Percentiles rank a stretch among this genome's conserved stretches.
Conservation (phyloP, 2,329 filamentous ascomycete genomes). For the Fusarium piperis region DNA sequence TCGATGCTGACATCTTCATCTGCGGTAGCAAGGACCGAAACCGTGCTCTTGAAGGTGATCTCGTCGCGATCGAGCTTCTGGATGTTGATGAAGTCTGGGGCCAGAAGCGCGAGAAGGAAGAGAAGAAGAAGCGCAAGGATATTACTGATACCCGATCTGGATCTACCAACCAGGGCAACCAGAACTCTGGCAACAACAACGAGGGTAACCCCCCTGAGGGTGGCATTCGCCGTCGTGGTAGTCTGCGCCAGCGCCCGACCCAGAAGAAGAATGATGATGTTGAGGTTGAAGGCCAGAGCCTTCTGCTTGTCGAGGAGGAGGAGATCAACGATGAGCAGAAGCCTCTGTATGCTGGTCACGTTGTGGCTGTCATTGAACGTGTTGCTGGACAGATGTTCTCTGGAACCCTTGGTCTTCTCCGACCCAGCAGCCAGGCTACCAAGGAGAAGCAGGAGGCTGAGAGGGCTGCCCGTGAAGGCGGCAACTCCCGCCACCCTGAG, state of each 20-base stretch:
- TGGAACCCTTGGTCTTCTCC: constrained; percentile 90
- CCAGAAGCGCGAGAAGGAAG: constrained; percentile 98
- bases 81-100: constrained; percentile 99
- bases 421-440: constrained; percentile 96
- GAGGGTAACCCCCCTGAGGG: constrained; percentile 76
- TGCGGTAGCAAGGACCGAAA: constrained; percentile 99
- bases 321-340: constrained; percentile 99
- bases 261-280: constrained; percentile 99
- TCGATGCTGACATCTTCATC: constrained; percentile 99
- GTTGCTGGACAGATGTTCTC: constrained; percentile 99
- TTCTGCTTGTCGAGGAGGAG: constrained; percentile 96
- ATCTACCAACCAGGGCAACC: constrained; percentile 76
- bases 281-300: constrained; percentile 96
- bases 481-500: constrained; percentile 75
- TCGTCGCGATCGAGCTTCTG: constrained; percentile 94
- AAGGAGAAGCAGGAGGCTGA: constrained; percentile 99
- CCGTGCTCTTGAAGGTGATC: constrained; percentile 92
- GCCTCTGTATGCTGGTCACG: constrained; percentile 94
- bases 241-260: constrained; percentile 93
- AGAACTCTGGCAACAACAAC: constrained; percentile 69
- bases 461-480: constrained; percentile 87
- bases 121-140: constrained; percentile 99
- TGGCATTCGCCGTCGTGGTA: constrained; percentile 90
- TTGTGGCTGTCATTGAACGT: constrained; percentile 96
- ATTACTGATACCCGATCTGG: constrained; percentile 89